Evolutionary conservation across 768 basidiomycete genomes (phyloP), one percentile per base, ranked within the genome.

Genomic region (Gymnopilus junonius): DNA sequence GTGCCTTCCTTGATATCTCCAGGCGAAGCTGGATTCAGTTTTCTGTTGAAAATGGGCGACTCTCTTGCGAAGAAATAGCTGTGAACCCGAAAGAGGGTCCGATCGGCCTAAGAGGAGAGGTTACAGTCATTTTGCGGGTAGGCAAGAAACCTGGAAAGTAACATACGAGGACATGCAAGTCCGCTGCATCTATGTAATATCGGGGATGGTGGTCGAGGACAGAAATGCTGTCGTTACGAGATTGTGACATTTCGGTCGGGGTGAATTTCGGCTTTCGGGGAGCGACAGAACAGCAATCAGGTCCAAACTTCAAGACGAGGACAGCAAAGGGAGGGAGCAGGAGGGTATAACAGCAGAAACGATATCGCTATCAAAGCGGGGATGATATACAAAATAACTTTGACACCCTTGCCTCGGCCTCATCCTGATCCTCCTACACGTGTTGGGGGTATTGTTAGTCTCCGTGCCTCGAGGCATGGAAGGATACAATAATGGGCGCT

Each of bases 41-140:
- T 76, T 4, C 72, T 69, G 29, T 75, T 74, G 74, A 87, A 87
- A 8, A 76, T 76, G 0, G 73, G 62, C 0, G 86, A 87, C 25
- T 88, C 85, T 1, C 86, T 69, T 2, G 76, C 75, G 53, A 88
- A 85, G 32, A 87, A 85, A 29, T 81, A 83, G 1, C 82, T 78
- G 53, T 87, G 86, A 0, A 88, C 74, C 0, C 82, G 76, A n/a
- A 85, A 87, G 14, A 55, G 62, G 12, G 65, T 63, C 27, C 55
- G 55, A 8, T 34, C 53, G 11, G 65, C 58, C 58, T 66, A 25
- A 15, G 53, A 27, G 7, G 27, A 29, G 3, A 10, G 21, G 35
- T 20, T 11, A 6, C 4, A 42, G 42, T 34, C 35, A 29, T 10
- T 12, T 25, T 40, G 2, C 6, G 11, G 17, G 50, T 23, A 17